Evolutionary conservation across 768 basidiomycete species (phyloP), one percentile per base, ranked within the genome.

Genomic region (Phylloporus sp.): DNA sequence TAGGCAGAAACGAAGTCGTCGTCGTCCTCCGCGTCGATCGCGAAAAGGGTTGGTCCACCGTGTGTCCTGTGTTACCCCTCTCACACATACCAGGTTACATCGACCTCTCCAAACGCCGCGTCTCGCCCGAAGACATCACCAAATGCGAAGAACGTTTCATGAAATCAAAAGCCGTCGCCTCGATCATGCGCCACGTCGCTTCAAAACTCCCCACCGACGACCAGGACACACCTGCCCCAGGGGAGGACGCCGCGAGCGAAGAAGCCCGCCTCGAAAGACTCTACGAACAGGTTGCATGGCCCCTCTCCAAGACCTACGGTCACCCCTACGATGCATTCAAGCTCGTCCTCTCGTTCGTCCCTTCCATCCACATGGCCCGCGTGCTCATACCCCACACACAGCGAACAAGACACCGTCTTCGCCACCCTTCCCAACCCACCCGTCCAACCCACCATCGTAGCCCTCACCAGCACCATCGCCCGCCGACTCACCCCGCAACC

Each of bases 81-180:
- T n/a, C n/a, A n/a, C n/a, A n/a, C n/a, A n/a, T n/a, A n/a, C n/a
- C 54, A 95, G 93, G 95, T 9, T 98, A 99, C 70, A 99, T 99
- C 64, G 96, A 99, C 78, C 77, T 98, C 21, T 97, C 94, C 39
- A 99, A 99, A 75, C 84, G 96, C 52, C 86, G 95, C 56, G 96
- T 99, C 5, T 96, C 93, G 3, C 87, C 95, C 3, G 96, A 99
- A 64, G 96, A 98, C 64, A 95, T 99, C 62, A 82, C 84, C n/a
- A 96, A 96, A 70, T 98, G 96, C 71, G 95, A 98, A 66, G 95
- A 97, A 60, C 83, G 91, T 34, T 99, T 90, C 69, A 92, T 95
- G 80, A 99, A 99, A 71, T 93, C 90, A 14, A 96, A 96, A 72
- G 84, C 91, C 1, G 93, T 98, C 21, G 85, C 92, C 32, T 92